phyloP scores from a whole-genome alignment of 2,329 filamentous ascomycete genomes.

The Aspergillus luchuensis region DNA sequence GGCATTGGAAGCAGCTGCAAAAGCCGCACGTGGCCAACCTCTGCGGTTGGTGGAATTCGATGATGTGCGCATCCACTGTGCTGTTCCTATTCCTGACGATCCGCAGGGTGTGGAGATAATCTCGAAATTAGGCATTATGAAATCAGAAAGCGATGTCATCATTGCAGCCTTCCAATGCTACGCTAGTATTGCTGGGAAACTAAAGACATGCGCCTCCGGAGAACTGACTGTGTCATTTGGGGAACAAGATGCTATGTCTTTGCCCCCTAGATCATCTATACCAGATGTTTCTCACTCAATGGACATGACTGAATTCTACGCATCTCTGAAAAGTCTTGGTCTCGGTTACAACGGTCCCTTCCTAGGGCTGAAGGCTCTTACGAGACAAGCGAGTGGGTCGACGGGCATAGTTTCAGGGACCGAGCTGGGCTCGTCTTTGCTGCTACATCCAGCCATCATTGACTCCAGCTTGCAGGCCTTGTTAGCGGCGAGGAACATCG shows the following conservation, averaged over 20 bases:
- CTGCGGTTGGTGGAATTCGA: conserved; percentile 5
- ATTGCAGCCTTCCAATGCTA: not conserved
- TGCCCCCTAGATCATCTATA: not conserved
- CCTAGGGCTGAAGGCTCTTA: not conserved
- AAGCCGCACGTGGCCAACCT: not conserved
- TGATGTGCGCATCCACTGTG: conserved; percentile 1
- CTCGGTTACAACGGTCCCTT: conserved; percentile 8
- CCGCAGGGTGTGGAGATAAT: not conserved
- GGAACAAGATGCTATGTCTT: not conserved
- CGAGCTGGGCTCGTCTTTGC: not conserved
- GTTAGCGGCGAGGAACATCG: not conserved
- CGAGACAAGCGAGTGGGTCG: not conserved
- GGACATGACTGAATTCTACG: conserved; percentile 4
- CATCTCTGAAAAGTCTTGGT: not conserved
- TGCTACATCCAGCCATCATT: not conserved
- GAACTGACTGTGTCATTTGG: not conserved
- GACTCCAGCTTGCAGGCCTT: conserved; percentile 2
- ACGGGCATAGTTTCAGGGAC: not conserved
- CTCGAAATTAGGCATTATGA: not conserved
- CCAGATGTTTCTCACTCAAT: not conserved
- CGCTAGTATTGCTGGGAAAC: not conserved
- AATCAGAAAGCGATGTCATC: not conserved
- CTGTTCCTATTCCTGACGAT: conserved; percentile 4
- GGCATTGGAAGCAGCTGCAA: conserved; percentile 14
- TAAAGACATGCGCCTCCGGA: conserved; percentile 3